Percentiles rank a stretch among this genome's conserved stretches.
Conservation (phyloP, 2,329 filamentous ascomycete genomes). For the Penicillium occitanis region DNA sequence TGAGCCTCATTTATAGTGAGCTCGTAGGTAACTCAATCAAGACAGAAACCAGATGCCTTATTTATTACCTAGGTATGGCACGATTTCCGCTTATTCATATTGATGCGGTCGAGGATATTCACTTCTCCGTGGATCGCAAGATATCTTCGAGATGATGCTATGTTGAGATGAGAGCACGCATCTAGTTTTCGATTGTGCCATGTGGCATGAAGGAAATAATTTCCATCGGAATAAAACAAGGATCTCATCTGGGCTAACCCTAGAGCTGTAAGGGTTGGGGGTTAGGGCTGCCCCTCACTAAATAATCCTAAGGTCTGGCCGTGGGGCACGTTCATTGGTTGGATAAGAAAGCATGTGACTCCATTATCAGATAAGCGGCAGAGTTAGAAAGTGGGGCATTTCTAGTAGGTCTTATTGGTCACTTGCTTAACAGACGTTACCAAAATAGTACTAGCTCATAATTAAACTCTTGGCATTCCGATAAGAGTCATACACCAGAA, state of each 20-base stretch:
- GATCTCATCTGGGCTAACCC: not conserved
- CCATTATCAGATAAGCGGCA: not conserved
- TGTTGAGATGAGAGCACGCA: not conserved
- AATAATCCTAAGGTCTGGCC: not conserved
- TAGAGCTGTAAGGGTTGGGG: not conserved
- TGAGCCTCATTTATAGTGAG: not conserved
- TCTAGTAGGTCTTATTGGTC: not conserved
- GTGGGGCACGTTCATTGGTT: not conserved
- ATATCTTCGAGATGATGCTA: not conserved
- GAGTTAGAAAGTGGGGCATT: not conserved
- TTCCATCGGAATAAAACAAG: too few relatives aligned
- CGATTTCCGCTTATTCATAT: not conserved
- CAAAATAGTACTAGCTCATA: not conserved
- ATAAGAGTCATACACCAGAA: constrained; percentile 7
- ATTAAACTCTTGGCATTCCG: not conserved
- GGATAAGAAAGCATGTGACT: not conserved
- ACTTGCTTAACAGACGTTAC: fast-evolving
- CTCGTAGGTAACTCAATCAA: not conserved
- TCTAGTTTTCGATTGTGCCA: not conserved
- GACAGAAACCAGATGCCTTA: not conserved
- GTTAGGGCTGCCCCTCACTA: not conserved
- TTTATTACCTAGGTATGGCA: not conserved
- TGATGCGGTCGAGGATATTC: not conserved
- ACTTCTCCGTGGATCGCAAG: not conserved
- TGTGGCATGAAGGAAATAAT: not conserved